Conservation (phyloP, 2,329 filamentous ascomycete species). For the Alternaria gansuensis region DNA sequence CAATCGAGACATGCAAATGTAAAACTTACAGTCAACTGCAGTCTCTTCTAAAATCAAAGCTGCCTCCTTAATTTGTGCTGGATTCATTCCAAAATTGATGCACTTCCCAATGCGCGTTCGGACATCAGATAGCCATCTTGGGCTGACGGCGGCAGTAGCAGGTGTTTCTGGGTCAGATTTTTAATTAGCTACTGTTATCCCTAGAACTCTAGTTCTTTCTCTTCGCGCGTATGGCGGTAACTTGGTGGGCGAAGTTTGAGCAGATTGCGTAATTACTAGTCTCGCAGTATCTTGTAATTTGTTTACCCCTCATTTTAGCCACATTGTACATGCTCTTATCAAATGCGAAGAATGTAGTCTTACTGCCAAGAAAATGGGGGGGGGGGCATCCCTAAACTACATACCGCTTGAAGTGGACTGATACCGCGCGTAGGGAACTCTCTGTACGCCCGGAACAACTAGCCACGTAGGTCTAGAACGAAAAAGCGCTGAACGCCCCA, state of each 20-base stretch:
- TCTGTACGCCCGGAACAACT: conserved; percentile 5
- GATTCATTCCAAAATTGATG: conserved; percentile 74
- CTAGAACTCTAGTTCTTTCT: not conserved
- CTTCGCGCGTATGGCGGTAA: not conserved
- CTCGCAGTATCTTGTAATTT: not conserved
- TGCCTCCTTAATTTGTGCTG: conserved; percentile 66
- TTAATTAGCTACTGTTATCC: not conserved
- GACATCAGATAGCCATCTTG: conserved; percentile 75
- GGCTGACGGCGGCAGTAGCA: conserved; percentile 31
- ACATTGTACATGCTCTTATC: not conserved
- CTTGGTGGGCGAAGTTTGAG: not conserved
- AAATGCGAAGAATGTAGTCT: not conserved
- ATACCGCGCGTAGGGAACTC: conserved; percentile 5
- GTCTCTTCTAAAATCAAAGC: conserved; percentile 68
- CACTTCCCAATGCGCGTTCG: conserved; percentile 76
- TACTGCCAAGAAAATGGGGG: not conserved
- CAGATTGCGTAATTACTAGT: not conserved
- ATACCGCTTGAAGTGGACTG: conserved; percentile 19
- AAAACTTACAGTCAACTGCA: conserved; percentile 65
- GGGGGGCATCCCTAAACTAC: not conserved
- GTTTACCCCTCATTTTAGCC: not conserved
- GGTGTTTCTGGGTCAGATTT: conserved; percentile 1
- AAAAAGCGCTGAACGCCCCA: conserved; percentile 27
- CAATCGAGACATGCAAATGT: no score
- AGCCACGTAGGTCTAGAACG: not conserved